A percentile compares a stretch with the other conserved stretches of the same genome.
phyloP scores from a whole-genome alignment of 2,329 filamentous ascomycete genomes.

The Aspergillus bombycis region DNA sequence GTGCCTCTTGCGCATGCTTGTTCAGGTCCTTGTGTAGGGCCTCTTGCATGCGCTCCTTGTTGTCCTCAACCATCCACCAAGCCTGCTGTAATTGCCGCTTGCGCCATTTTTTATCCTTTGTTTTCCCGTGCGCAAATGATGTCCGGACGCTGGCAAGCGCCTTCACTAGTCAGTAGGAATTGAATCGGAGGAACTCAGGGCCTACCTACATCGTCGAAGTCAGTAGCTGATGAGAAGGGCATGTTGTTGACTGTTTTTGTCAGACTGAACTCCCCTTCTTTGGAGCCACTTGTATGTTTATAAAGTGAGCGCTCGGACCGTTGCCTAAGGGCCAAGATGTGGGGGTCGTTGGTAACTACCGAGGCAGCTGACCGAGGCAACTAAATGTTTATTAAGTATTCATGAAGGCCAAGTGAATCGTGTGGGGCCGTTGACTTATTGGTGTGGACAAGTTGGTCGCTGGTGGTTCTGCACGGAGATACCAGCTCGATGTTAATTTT shows the following conservation, averaged over 20 bases:
- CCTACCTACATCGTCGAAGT: not conserved
- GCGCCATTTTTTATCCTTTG: not conserved
- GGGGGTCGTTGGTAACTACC: no score
- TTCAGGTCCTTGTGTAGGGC: not conserved
- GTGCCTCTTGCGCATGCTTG: not conserved
- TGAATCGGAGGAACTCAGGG: not conserved
- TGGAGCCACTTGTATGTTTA: not conserved
- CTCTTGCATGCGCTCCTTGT: not conserved
- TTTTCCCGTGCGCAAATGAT: not conserved
- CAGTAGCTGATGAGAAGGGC: not conserved
- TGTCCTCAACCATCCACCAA: not conserved
- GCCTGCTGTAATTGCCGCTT: not conserved
- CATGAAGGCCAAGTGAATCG: no score
- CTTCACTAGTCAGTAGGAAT: not conserved
- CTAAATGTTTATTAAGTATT: no score
- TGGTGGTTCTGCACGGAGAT: no score
- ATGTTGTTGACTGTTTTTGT: not conserved
- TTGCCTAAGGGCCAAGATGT: not conserved
- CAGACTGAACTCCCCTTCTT: not conserved
- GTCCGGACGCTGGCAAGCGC: not conserved
- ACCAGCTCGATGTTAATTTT: no score
- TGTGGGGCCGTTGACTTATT: no score
- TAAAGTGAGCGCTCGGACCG: not conserved
- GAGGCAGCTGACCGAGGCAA: no score
- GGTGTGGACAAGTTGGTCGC: no score